A percentile compares a stretch with the other conserved stretches of the same genome.
Evolutionary conservation across 2,329 filamentous ascomycete genomes (phyloP).

Genomic region (Aspergillus nomiae): DNA sequence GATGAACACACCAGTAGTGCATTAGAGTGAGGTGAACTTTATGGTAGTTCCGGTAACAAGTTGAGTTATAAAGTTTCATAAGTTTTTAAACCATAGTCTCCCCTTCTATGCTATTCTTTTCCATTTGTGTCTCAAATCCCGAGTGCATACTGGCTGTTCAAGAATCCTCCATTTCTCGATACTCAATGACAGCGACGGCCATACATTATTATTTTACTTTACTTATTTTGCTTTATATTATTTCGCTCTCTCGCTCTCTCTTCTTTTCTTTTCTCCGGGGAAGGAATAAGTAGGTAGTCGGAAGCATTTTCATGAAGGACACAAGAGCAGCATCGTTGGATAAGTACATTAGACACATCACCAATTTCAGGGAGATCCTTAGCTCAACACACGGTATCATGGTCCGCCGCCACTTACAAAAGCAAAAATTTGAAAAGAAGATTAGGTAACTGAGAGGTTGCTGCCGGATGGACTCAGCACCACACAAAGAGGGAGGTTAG

Average conservation of each 20-base stretch:
- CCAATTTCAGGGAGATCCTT: not conserved
- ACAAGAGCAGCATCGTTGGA: conserved; percentile 3
- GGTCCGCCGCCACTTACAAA: not conserved
- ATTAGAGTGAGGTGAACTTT: not conserved
- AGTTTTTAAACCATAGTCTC: not conserved
- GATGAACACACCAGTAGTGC: not conserved
- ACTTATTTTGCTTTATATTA: not conserved
- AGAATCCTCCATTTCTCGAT: not conserved
- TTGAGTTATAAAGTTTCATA: not conserved
- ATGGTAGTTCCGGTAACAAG: not conserved
- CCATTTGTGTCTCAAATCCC: not conserved
- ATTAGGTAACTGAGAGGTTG: not conserved
- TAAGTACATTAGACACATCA: conserved; percentile 15
- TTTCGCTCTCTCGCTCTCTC: not conserved
- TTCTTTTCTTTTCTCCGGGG: not conserved
- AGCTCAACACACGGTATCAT: not conserved
- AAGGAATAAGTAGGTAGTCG: not conserved
- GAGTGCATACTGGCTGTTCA: not conserved
- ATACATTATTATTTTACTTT: not conserved
- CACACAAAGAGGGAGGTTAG: not conserved
- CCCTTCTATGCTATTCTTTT: not conserved
- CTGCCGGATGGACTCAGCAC: not conserved
- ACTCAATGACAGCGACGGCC: not conserved
- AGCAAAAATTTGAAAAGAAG: conserved; percentile 4
- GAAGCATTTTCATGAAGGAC: not conserved